These are phyloP conservation scores for Massarina eburnea DNA, from an alignment of 2,329 filamentous ascomycete genomes.

Conservation along the genomic window DNA sequence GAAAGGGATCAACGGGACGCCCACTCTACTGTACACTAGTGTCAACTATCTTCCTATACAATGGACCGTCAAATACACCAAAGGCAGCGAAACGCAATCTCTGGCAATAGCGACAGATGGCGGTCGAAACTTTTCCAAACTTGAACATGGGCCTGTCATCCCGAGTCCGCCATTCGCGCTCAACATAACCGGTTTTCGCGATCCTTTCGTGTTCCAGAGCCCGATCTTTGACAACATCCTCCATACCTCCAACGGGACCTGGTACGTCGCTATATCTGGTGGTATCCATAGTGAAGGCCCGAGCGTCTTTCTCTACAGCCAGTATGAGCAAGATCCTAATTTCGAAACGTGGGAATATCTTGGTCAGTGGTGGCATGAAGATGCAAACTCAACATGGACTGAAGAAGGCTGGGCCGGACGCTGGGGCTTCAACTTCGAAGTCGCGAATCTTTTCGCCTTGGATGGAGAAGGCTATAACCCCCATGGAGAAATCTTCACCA, in stretches of 20 bases:
- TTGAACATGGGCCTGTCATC: conserved; percentile 43
- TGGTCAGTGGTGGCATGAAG: conserved; percentile 46
- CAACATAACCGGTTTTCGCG: conserved; percentile 49
- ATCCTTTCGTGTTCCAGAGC: conserved; percentile 48
- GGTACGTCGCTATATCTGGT: conserved; percentile 45
- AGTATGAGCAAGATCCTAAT: conserved; percentile 33
- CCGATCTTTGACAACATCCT: conserved; percentile 40
- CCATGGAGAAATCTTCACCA: conserved; percentile 45
- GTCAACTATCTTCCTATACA: conserved; percentile 50
- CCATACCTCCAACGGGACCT: conserved; percentile 38
- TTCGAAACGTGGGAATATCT: conserved; percentile 45
- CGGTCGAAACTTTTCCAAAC: conserved; percentile 45
- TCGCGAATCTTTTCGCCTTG: conserved; percentile 47
- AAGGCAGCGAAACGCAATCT: conserved; percentile 50
- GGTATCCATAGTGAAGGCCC: conserved; percentile 45
- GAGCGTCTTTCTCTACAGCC: conserved; percentile 45
- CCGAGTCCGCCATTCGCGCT: conserved; percentile 43
- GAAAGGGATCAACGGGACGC: conserved; percentile 46
- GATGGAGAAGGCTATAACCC: conserved; percentile 44
- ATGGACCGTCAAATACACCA: conserved; percentile 51
- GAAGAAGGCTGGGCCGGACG: conserved; percentile 23
- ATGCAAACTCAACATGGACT: conserved; percentile 28
- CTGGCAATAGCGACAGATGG: conserved; percentile 47
- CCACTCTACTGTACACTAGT: conserved; percentile 50
- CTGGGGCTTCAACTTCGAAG: conserved; percentile 51